phyloP scores from a whole-genome alignment of 2,329 filamentous ascomycete species.

The Endoconidiophora laricicola region DNA sequence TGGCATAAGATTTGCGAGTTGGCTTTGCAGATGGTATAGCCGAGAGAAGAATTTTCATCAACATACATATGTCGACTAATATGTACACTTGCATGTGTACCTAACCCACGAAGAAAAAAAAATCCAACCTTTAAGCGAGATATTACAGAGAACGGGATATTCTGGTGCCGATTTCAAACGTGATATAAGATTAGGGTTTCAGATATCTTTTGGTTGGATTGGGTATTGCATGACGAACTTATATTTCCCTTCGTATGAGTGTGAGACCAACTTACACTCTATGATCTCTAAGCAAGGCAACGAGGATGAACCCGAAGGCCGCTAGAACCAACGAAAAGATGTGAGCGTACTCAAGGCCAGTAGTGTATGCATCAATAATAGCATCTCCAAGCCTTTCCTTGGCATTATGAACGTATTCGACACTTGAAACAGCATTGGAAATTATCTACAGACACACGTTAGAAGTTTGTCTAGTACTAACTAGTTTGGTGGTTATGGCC shows the following conservation, averaged over 20 bases:
- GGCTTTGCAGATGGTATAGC: too few relatives aligned
- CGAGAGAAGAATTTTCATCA: too few relatives aligned
- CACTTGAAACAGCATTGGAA: constrained; percentile 19
- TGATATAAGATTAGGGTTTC: background rate
- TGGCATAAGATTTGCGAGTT: too few relatives aligned
- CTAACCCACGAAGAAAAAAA: background rate
- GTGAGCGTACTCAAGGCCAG: constrained; percentile 22
- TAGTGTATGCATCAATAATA: constrained; percentile 20
- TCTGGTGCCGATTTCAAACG: background rate
- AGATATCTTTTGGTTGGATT: background rate
- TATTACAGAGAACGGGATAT: background rate
- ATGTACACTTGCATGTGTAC: too few relatives aligned
- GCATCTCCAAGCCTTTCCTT: constrained; percentile 17
- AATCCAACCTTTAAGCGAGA: background rate
- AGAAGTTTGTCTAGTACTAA: too few relatives aligned
- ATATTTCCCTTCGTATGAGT: background rate
- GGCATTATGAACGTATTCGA: constrained; percentile 19
- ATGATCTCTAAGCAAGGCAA: constrained; percentile 18
- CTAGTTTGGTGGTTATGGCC: background rate
- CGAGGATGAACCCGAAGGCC: constrained; percentile 16
- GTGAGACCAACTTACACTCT: constrained; percentile 11
- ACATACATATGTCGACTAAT: too few relatives aligned
- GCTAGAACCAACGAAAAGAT: constrained; percentile 20
- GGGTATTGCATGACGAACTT: background rate
- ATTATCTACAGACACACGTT: constrained; percentile 18